Percentiles rank a stretch among this genome's conserved stretches.
Evolutionary conservation across 2,329 filamentous ascomycete species (phyloP).

Genomic region (Tolypocladium sp.): DNA sequence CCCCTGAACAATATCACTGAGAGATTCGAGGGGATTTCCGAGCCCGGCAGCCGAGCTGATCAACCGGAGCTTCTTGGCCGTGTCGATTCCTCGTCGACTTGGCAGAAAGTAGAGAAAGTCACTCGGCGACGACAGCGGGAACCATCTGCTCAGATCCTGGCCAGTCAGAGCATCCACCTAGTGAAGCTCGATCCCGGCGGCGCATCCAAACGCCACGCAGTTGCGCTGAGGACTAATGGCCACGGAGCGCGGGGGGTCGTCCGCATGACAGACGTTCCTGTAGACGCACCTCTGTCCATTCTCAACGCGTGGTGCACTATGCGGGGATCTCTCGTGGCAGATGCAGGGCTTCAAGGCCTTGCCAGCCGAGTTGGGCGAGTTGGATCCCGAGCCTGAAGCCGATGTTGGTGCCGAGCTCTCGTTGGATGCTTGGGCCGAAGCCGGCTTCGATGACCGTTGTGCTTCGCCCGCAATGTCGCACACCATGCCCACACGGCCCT

Average conservation of each 20-base stretch:
- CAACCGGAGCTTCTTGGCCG: conserved; percentile 47
- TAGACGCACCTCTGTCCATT: conserved; percentile 20
- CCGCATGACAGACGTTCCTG: conserved; percentile 46
- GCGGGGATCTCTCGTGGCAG: conserved; percentile 12
- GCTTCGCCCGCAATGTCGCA: conserved; percentile 36
- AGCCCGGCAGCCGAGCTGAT: conserved; percentile 48
- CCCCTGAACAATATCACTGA: conserved; percentile 9
- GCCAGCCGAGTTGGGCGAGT: not conserved
- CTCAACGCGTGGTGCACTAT: conserved; percentile 18
- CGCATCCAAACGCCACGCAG: conserved; percentile 57
- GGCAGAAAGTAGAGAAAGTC: conserved; percentile 53
- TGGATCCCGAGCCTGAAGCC: not conserved
- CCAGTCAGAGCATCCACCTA: conserved; percentile 39
- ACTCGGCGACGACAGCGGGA: conserved; percentile 42
- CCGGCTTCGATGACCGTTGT: conserved; percentile 3
- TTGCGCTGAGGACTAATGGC: conserved; percentile 55
- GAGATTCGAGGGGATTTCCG: conserved; percentile 11
- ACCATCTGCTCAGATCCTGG: conserved; percentile 43
- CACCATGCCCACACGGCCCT: conserved; percentile 51
- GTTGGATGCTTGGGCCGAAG: conserved; percentile 3
- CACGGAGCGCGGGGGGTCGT: conserved; percentile 56
- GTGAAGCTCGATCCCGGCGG: conserved; percentile 53
- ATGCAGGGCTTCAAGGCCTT: conserved; percentile 7
- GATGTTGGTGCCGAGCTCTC: conserved; percentile 7
- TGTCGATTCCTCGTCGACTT: conserved; percentile 36